Evolutionary conservation across 805 yeast genomes (phyloP), one percentile per base, ranked within the genome.

Genomic region (Torulaspora indica): DNA sequence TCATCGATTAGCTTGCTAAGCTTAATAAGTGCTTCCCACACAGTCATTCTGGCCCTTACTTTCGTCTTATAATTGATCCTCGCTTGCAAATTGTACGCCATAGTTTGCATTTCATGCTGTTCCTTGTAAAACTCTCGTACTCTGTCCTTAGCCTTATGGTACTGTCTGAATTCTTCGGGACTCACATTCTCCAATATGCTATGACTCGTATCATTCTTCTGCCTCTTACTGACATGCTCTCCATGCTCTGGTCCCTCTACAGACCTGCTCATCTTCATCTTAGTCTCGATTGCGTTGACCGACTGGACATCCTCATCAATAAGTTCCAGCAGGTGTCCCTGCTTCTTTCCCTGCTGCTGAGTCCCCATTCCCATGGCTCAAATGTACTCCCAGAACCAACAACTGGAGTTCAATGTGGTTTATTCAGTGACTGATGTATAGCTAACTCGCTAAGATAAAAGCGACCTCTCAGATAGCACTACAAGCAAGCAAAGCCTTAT

Each of bases 81-180:
- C 0, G 87, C 87, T 56, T 82, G 85, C 28, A 82, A 70, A 54
- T 82, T 82, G 58, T 79, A 82, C 0, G 85, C 85, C 29, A 82
- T 85, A 0, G 88, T 81, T 61, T 82, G 88, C 50, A 74, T 74
- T 45, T 71, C 76, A 56, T 82, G 89, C 54, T 82, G 89, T 48
- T 80, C 85, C 52, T 70, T 73, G 60, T 82, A 82, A 55, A 82
- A 82, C 40, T 69, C 71, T 52, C 79, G 79, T 34, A 82, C 88
- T 46, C 86, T 66, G 52, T 78, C 83, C 56, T 81, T 77, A 0
- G 87, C 87, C 33, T 80, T 66, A 51, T 81, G 85, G 54, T 81
- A 82, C 53, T 81, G 85, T 36, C 89, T 63, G 53, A 78, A 82
- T 25, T 73, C 55, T 24, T 63, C 61, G 37, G 56, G 67, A 62